phyloP scores from a whole-genome alignment of 176 grass and related monocot genomes.

The Miscanthus lutarioriparius region DNA sequence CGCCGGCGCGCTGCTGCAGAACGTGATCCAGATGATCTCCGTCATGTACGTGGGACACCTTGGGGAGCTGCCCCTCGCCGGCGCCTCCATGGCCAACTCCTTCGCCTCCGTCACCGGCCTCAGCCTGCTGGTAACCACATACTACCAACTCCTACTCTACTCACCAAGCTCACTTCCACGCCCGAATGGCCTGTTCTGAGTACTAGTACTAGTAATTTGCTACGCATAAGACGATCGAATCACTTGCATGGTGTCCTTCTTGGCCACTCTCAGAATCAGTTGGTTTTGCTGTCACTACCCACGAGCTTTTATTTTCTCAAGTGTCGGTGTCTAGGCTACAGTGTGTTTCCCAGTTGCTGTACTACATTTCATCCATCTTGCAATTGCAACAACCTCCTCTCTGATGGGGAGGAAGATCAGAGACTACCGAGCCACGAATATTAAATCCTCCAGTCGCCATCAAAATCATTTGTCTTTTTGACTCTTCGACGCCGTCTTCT shows the following conservation, averaged over 20 bases:
- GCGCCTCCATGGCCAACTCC: slow-evolving; percentile 34
- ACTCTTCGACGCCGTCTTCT: no score
- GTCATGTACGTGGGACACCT: slow-evolving; percentile 36
- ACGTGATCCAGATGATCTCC: slow-evolving; percentile 34
- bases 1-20: slow-evolving; percentile 22
- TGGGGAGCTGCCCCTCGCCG: slow-evolving; percentile 20
- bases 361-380: not conserved
- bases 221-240: not conserved
- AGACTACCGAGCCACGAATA: not conserved
- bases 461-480: no score
- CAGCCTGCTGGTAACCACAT: not conserved
- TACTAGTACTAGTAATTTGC: not conserved
- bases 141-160: not conserved
- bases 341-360: not conserved
- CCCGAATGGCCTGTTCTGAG: not conserved
- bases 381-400: not conserved
- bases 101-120: slow-evolving; percentile 28
- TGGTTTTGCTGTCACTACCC: not conserved
- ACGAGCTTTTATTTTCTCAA: not conserved
- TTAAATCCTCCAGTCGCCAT: not conserved
- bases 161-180: not conserved
- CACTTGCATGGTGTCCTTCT: not conserved
- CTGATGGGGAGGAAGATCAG: not conserved
- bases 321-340: not conserved
- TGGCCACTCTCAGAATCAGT: not conserved